Evolutionary conservation across 139 green algal species (phyloP).

Genomic region (Chlorella sp.): DNA sequence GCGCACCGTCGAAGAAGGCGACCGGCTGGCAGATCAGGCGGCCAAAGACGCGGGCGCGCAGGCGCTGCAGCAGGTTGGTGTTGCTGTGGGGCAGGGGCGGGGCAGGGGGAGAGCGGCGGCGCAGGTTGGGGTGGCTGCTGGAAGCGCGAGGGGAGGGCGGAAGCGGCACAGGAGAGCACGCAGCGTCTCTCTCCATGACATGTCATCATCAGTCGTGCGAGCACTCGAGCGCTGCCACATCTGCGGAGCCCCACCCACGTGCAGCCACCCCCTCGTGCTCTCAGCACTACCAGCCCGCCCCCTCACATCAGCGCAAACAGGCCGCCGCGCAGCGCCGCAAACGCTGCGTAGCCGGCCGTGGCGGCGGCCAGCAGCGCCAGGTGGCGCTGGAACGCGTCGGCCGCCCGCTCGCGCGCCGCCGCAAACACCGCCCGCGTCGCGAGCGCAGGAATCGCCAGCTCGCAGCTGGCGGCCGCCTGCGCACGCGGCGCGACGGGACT

Average conservation of each 20-base stretch:
- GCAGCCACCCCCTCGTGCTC: no score
- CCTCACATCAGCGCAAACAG: slow-evolving; percentile 76
- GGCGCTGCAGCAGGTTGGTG: slow-evolving; percentile 67
- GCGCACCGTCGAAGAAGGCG: slow-evolving; percentile 58
- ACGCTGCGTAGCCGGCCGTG: slow-evolving; percentile 60
- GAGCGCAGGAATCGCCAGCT: slow-evolving; percentile 84
- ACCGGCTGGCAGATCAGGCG: slow-evolving; percentile 47
- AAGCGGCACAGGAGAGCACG: no score
- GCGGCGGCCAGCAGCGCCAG: slow-evolving; percentile 41
- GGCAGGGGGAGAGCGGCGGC: no score
- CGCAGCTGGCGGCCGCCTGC: slow-evolving; percentile 25
- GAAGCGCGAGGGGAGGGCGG: no score
- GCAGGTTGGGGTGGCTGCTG: no score
- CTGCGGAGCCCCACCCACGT: no score
- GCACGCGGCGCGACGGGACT: background rate
- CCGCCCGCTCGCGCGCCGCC: slow-evolving; percentile 23
- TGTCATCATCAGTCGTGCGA: no score
- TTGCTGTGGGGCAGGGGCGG: no score
- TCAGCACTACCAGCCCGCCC: no score
- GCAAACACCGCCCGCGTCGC: slow-evolving; percentile 71
- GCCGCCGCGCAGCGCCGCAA: slow-evolving; percentile 65
- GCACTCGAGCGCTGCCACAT: no score
- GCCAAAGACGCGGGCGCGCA: slow-evolving; percentile 62
- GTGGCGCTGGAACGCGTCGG: slow-evolving; percentile 41
- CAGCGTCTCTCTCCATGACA: no score